These are phyloP conservation scores for Backusella circina DNA, from an alignment of 192 early-diverging fungal genomes.

Conservation along the genomic window DNA sequence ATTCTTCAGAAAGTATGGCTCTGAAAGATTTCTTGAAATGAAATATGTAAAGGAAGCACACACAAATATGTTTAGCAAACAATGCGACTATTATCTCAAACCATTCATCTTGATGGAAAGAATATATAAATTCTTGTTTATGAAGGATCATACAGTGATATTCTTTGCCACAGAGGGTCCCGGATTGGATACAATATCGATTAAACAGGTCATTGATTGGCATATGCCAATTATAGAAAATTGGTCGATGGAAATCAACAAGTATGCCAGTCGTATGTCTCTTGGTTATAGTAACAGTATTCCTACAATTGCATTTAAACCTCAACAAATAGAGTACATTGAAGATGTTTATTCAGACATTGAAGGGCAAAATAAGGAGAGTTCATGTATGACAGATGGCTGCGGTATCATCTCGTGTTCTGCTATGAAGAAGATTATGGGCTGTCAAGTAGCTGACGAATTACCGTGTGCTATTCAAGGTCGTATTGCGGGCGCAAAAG, in stretches of 20 bases:
- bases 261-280: constrained; percentile 29
- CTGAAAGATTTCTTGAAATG: constrained; percentile 27
- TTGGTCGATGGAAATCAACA: constrained; percentile 16
- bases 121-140: constrained; percentile 30
- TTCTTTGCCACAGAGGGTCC: constrained; percentile 35
- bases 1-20: constrained; percentile 26
- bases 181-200: neutral
- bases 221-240: constrained; percentile 28
- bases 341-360: constrained; percentile 15
- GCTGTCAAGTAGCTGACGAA: constrained; percentile 4
- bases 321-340: constrained; percentile 15
- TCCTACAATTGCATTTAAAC: constrained; percentile 20
- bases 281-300: constrained; percentile 33
- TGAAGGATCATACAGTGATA: constrained; percentile 18
- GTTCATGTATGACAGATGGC: constrained; percentile 35
- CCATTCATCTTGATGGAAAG: constrained; percentile 25
- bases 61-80: neutral
- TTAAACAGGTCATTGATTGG: constrained; percentile 28
- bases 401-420: constrained; percentile 28
- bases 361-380: neutral
- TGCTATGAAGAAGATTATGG: constrained; percentile 30
- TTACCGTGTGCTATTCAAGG: constrained; percentile 35
- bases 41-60: neutral
- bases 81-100: neutral
- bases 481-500: constrained; percentile 36